phyloP scores from a whole-genome alignment of 805 yeast species.

The Candida oleophila region DNA sequence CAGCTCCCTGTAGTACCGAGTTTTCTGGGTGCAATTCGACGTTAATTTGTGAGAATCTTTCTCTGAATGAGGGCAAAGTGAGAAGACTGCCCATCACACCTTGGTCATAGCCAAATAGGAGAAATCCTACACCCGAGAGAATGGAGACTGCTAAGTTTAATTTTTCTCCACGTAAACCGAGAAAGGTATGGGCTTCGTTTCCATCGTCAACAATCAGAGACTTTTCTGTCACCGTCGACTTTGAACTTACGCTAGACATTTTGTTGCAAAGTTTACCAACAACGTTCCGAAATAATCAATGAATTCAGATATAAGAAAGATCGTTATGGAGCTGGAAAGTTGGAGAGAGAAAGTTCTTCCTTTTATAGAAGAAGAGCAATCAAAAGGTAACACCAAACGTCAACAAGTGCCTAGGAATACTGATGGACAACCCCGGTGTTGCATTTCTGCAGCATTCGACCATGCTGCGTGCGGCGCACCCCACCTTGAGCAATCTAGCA shows the following conservation, averaged over 20 bases:
- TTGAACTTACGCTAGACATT: background rate
- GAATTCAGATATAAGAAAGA: too few species aligned
- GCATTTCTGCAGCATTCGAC: too few species aligned
- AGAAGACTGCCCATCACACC: conserved; percentile 72
- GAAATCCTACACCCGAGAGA: conserved; percentile 49
- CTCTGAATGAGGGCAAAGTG: conserved; percentile 46
- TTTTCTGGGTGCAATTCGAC: conserved; percentile 16
- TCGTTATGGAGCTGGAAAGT: too few species aligned
- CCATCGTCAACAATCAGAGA: background rate
- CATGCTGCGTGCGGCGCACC: too few species aligned
- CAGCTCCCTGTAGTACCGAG: conserved; percentile 60
- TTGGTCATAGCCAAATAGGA: conserved; percentile 76
- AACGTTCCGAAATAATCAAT: too few species aligned
- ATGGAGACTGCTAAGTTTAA: conserved; percentile 11
- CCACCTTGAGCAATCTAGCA: too few species aligned
- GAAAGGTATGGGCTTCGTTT: background rate
- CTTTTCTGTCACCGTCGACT: background rate
- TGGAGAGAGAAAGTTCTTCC: too few species aligned
- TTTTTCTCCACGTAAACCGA: conserved; percentile 11
- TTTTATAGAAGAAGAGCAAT: too few species aligned
- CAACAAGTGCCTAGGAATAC: too few species aligned
- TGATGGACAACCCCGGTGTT: too few species aligned
- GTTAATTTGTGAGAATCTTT: conserved; percentile 30
- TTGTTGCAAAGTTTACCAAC: background rate
- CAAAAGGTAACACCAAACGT: too few species aligned